A percentile compares a stretch with the other conserved stretches of the same genome.
These are phyloP conservation scores for Anthostomella pinea DNA, from an alignment of 2,329 filamentous ascomycete species.

Conservation along the genomic window DNA sequence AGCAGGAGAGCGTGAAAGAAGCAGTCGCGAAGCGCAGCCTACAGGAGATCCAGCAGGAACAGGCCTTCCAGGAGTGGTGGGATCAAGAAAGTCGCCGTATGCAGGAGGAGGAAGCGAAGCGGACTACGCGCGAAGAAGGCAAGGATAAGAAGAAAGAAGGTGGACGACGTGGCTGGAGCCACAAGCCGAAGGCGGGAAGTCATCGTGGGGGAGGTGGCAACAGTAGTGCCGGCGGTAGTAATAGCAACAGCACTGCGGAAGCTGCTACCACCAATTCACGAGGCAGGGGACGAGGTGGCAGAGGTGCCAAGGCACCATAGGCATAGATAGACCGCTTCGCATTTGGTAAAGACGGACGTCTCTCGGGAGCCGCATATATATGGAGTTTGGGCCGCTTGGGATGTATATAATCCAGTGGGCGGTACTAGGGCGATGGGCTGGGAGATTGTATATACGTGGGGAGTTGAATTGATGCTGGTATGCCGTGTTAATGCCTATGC, in stretches of 20 bases:
- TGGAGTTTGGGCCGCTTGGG: too few species aligned
- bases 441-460: too few species aligned
- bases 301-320: conserved; percentile 14
- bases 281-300: conserved; percentile 8
- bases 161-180: conserved; percentile 14
- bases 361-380: conserved; percentile 11
- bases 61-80: conserved; percentile 97
- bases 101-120: conserved; percentile 57
- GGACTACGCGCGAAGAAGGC: conserved; percentile 41
- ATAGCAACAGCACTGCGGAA: conserved; percentile 2
- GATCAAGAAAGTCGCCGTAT: conserved; percentile 76
- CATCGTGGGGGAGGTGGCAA: conserved; percentile 10
- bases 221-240: conserved; percentile 6
- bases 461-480: too few species aligned
- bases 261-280: conserved; percentile 7
- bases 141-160: conserved; percentile 36
- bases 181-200: conserved; percentile 18
- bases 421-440: too few species aligned
- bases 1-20: conserved; percentile 79
- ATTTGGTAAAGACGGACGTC: conserved; percentile 3
- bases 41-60: conserved; percentile 93
- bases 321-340: conserved; percentile 12
- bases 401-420: too few species aligned
- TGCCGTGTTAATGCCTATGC: too few species aligned
- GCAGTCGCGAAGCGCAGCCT: conserved; percentile 84